Evolutionary conservation across 345 rosid genomes (phyloP).

Genomic region (Brassica rapa): DNA sequence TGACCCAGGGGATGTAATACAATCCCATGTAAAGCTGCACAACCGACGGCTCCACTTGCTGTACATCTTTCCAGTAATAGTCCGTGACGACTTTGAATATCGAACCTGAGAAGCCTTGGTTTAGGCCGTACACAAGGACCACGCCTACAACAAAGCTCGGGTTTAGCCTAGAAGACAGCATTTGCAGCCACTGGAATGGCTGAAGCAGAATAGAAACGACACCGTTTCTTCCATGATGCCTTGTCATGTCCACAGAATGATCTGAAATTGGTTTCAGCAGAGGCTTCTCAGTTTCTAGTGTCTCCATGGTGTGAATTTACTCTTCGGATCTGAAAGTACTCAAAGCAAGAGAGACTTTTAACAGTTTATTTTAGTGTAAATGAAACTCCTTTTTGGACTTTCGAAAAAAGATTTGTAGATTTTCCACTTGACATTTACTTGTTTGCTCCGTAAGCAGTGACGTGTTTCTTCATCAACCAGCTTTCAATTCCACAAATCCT

Average conservation of each 20-base stretch:
- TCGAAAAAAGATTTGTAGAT: background rate
- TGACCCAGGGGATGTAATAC: constrained; percentile 76
- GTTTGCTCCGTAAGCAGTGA: constrained; percentile 11
- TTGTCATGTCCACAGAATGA: constrained; percentile 16
- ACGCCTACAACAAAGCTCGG: constrained; percentile 67
- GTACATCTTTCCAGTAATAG: constrained; percentile 86
- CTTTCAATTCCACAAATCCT: background rate
- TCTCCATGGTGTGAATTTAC: constrained; percentile 30
- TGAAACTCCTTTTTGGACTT: constrained; percentile 12
- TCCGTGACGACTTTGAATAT: constrained; percentile 76
- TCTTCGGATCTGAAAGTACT: constrained; percentile 30
- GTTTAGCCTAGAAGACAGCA: constrained; percentile 62
- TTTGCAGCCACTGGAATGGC: constrained; percentile 71
- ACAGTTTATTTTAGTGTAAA: constrained; percentile 24
- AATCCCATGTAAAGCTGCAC: constrained; percentile 74
- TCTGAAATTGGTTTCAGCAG: constrained; percentile 33
- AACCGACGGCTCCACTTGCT: constrained; percentile 67
- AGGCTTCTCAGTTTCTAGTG: constrained; percentile 39
- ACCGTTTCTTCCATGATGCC: constrained; percentile 17
- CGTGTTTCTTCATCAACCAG: constrained; percentile 27
- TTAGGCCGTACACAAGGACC: constrained; percentile 68
- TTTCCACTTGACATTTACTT: too few species aligned
- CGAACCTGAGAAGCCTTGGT: constrained; percentile 75
- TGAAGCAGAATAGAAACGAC: constrained; percentile 48
- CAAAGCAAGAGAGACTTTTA: background rate